phyloP scores from a whole-genome alignment of 768 basidiomycete species.

The Hemileccinum rubropunctum region DNA sequence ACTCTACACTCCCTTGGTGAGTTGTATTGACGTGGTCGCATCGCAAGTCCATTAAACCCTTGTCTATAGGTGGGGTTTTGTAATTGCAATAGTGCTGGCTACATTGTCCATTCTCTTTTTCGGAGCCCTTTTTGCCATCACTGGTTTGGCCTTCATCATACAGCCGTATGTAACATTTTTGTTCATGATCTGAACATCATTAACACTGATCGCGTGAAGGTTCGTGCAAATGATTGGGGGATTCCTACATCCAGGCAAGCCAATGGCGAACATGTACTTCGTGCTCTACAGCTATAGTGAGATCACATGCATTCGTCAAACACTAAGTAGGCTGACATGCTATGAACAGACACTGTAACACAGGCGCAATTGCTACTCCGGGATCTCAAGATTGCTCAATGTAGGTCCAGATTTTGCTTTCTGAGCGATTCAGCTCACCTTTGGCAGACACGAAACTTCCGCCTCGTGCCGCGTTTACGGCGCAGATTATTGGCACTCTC shows the following conservation, averaged over 20 bases:
- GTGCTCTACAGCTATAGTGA: slow-evolving; percentile 47
- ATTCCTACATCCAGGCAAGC: slow-evolving; percentile 35
- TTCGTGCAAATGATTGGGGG: slow-evolving; percentile 39
- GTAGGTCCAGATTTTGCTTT: slow-evolving; percentile 8
- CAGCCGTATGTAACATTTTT: slow-evolving; percentile 23
- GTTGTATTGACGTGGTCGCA: neutral
- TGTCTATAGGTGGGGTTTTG: slow-evolving; percentile 41
- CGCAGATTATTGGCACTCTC: slow-evolving; percentile 44
- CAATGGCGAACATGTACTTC: slow-evolving; percentile 45
- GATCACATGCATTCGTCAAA: slow-evolving; percentile 18
- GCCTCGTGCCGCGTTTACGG: slow-evolving; percentile 61
- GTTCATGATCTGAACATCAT: neutral
- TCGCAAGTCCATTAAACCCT: neutral
- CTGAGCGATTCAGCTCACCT: slow-evolving; percentile 34
- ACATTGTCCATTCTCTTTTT: slow-evolving; percentile 53
- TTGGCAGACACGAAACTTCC: slow-evolving; percentile 56
- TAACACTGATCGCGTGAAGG: slow-evolving; percentile 5
- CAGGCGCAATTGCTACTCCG: slow-evolving; percentile 53
- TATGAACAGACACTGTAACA: slow-evolving; percentile 45
- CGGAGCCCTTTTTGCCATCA: slow-evolving; percentile 52
- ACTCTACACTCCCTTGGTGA: slow-evolving; percentile 53
- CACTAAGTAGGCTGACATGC: slow-evolving; percentile 38
- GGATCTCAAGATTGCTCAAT: slow-evolving; percentile 48
- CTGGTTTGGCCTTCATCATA: slow-evolving; percentile 30
- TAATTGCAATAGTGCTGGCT: slow-evolving; percentile 50